Conservation (phyloP, 164 flowering plant genomes). For the Taxillus chinensis region DNA sequence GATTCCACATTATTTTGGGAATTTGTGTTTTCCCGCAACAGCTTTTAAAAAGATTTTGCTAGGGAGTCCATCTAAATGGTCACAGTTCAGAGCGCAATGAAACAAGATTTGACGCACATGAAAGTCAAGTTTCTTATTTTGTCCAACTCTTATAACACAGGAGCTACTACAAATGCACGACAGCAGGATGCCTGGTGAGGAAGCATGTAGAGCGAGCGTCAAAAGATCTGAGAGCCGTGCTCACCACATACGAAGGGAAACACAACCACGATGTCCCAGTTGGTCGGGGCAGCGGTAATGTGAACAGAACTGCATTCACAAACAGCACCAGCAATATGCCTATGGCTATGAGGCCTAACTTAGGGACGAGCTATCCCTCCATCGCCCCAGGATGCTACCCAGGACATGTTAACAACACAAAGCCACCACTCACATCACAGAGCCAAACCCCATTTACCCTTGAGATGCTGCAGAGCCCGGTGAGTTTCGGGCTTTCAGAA, state of each 20-base stretch:
- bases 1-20: too few species aligned
- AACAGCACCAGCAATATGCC: slow-evolving; percentile 10
- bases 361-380: slow-evolving; percentile 13
- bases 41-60: too few species aligned
- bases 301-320: slow-evolving; percentile 21
- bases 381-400: slow-evolving; percentile 8
- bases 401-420: slow-evolving; percentile 11
- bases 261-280: slow-evolving; percentile 95
- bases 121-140: too few species aligned
- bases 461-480: slow-evolving; percentile 29
- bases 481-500: slow-evolving; percentile 12
- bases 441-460: slow-evolving; percentile 44
- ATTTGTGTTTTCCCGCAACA: too few species aligned
- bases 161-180: slow-evolving; percentile 91
- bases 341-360: slow-evolving; percentile 31
- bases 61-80: too few species aligned
- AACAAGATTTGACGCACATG: too few species aligned
- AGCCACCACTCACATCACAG: slow-evolving; percentile 12
- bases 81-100: too few species aligned
- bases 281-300: slow-evolving; percentile 52
- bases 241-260: slow-evolving; percentile 85
- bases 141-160: slow-evolving; percentile 16
- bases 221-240: slow-evolving; percentile 67
- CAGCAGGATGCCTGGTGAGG: slow-evolving; percentile 61
- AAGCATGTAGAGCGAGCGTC: slow-evolving; percentile 86